A percentile compares a stretch with the other conserved stretches of the same genome.
Evolutionary conservation across 352 stramenopile species (phyloP).

Genomic region (Phytophthora sansomeana): DNA sequence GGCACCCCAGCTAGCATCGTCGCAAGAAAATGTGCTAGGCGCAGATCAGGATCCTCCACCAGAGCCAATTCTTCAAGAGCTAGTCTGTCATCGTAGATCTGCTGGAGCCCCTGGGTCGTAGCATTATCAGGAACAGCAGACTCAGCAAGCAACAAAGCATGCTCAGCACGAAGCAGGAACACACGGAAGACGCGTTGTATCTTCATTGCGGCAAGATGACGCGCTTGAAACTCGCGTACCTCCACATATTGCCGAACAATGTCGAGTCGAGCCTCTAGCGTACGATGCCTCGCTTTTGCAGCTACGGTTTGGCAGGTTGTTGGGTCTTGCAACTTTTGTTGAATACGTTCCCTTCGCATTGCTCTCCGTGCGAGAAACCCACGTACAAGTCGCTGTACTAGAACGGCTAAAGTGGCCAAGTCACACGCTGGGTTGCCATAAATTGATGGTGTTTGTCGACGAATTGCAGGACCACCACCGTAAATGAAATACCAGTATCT

Average conservation of each 20-base stretch:
- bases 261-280: constrained; percentile 48
- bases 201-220: constrained; percentile 54
- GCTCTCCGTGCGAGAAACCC: constrained; percentile 54
- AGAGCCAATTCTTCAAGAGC: constrained; percentile 70
- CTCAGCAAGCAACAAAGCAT: constrained; percentile 63
- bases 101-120: constrained; percentile 50
- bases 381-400: constrained; percentile 57
- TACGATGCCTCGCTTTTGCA: constrained; percentile 22
- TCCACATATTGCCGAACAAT: constrained; percentile 63
- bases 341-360: constrained; percentile 21
- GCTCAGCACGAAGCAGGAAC: constrained; percentile 52
- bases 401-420: constrained; percentile 39
- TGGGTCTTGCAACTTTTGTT: constrained; percentile 37
- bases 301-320: constrained; percentile 31
- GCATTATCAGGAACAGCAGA: constrained; percentile 56
- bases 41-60: constrained; percentile 47
- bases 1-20: constrained; percentile 71
- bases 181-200: constrained; percentile 67
- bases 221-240: constrained; percentile 64
- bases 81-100: constrained; percentile 62
- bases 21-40: constrained; percentile 56
- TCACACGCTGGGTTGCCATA: constrained; percentile 51
- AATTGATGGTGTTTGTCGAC: constrained; percentile 53
- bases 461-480: constrained; percentile 54
- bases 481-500: constrained; percentile 58